phyloP scores from a whole-genome alignment of 2,329 filamentous ascomycete genomes.

The Verticillium tricorpus region DNA sequence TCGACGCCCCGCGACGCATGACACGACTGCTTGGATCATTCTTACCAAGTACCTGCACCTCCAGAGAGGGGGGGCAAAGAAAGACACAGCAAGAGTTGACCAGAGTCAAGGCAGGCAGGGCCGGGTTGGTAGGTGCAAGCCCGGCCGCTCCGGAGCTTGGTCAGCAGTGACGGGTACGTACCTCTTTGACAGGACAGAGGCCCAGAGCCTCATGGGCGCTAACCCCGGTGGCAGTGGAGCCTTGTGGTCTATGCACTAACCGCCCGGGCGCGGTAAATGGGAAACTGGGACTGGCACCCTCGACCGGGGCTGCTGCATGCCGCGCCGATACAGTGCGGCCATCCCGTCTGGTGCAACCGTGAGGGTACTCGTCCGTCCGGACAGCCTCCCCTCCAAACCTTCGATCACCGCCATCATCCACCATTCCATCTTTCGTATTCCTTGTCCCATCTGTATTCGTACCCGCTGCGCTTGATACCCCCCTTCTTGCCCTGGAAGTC shows the following conservation, averaged over 20 bases:
- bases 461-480: background rate
- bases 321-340: background rate
- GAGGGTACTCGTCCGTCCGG: too few species aligned
- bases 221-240: background rate
- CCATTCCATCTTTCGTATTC: background rate
- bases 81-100: background rate
- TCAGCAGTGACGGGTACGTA: background rate
- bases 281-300: background rate
- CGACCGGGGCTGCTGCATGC: background rate
- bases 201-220: background rate
- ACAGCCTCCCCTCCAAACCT: background rate
- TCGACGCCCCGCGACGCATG: too few species aligned
- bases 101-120: too few species aligned
- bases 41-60: too few species aligned
- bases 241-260: background rate
- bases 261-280: background rate
- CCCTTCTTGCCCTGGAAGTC: background rate
- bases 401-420: background rate
- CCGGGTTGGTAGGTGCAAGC: background rate
- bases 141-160: background rate
- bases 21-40: too few species aligned
- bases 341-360: background rate
- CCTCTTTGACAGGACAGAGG: background rate
- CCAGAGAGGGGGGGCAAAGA: too few species aligned
- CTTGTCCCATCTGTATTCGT: background rate